Evolutionary conservation across 768 basidiomycete species (phyloP), one percentile per base, ranked within the genome.

Genomic region (Candolleomyces eurysporus): DNA sequence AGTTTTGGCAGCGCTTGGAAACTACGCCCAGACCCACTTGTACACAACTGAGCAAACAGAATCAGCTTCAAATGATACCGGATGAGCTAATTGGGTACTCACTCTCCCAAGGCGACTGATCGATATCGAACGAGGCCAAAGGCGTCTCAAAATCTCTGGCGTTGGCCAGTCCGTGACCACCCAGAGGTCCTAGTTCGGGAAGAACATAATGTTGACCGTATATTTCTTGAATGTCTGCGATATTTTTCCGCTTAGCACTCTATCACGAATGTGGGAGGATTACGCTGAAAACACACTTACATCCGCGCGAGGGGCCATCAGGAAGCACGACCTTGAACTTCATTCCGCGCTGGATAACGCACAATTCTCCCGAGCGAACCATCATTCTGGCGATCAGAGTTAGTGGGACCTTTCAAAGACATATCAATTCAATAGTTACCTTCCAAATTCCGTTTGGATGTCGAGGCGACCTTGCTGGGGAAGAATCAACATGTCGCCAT

Each of bases 371-470:
- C 19, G 86, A 82, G 11, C 82, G 71, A 11, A 82, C 84, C 85
- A 87, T 86, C 62, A 88, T 60, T 65, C 84, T 86, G 60, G 11
- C 21, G n/a, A 58, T 26, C 63, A 64, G 31, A 64, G 49, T 50
- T 30, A 36, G 42, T 17, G 36, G 53, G 40, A 58, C 42, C 32
- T 17, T 40, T 39, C 42, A 19, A 42, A 16, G 19, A 19, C 26
- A 43, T 49, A 61, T 36, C 9, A 30, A 46, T 39, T 4, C 17
- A 10, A 31, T 16, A 11, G 83, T 64, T 64, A 86, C 86, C 79
- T 84, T 57, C 87, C 87, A 62, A 85, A 82, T 70, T 90, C 87
- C 2, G 87, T 88, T 70, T 87, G 86, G 46, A 90, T 81, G 67
- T 89, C 86, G 63, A 89, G 72, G 13, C 86, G 77, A 5, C 88